Evolutionary conservation across 495 filamentous ascomycete genomes (phyloP).

Genomic region (Lasiosphaeria miniovina): DNA sequence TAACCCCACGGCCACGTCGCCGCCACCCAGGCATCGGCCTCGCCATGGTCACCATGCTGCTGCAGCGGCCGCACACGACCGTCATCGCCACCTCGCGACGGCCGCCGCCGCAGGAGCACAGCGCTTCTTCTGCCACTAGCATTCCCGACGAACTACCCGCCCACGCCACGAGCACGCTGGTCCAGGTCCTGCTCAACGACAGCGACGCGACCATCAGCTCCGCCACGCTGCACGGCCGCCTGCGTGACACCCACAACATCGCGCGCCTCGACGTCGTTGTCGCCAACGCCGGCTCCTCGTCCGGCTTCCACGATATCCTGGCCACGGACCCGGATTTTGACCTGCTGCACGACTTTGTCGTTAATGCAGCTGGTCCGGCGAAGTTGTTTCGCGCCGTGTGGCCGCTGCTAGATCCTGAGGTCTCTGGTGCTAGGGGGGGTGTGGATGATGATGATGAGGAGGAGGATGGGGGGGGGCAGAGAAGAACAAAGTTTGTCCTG

Average conservation of each 20-base stretch:
- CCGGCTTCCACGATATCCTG: constrained; percentile 19
- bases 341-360: constrained; percentile 23
- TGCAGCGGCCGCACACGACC: constrained; percentile 42
- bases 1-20: constrained; percentile 8
- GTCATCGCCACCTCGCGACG: constrained; percentile 49
- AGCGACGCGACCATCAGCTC: constrained; percentile 29
- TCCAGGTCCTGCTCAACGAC: constrained; percentile 33
- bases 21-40: constrained; percentile 44
- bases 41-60: constrained; percentile 37
- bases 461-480: not conserved
- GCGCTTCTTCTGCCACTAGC: constrained; percentile 21
- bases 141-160: constrained; percentile 8
- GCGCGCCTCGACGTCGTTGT: constrained; percentile 47
- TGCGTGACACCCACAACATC: constrained; percentile 26
- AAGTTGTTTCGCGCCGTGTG: constrained; percentile 29
- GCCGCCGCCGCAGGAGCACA: constrained; percentile 15
- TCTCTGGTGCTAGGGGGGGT: not conserved
- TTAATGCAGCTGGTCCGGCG: constrained; percentile 33
- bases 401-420: constrained; percentile 21
- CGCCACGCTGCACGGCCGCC: constrained; percentile 24
- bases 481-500: constrained; percentile 29
- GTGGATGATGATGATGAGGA: no score
- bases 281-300: constrained; percentile 46
- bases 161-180: constrained; percentile 33
- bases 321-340: constrained; percentile 12